Base-by-base conservation (phyloP, 495 filamentous ascomycete species). In the Podospora pseudocomata region DNA sequence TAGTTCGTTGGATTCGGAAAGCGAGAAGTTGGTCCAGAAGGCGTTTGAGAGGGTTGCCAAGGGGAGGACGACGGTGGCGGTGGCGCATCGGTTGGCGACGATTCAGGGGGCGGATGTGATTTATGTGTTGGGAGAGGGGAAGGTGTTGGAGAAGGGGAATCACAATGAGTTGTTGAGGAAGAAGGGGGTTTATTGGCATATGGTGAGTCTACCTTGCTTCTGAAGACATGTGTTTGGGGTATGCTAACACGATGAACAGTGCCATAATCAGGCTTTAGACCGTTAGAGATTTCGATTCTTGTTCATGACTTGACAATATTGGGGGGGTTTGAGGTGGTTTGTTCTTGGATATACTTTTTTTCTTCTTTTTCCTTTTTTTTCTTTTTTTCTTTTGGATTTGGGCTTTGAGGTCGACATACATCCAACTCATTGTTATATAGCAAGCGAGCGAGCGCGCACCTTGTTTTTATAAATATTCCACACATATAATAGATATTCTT, bases 1-100 rank as follows among this genome's bases (percentile, higher is more conserved):
- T 5, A 87, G 83, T 56, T 87, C 87, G n/a, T 79, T 94, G 53
- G 92, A 96, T 68, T 87, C 88, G 67, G 86, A 91, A 77, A 87
- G 85, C 19, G 91, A 95, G 80, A 84, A 84, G 71, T 77, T 90
- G 39, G 82, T 95, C 19, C 90, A 93, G 76, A 82, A 84, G 39
- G 90, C 89, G 2, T 83, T 94, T 63, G 87, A 89, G 68, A 77
- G 83, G 56, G 86, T 88, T 7, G 80, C 86, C 3, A 80, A 80
- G 67, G 83, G 82, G 23, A 77, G 89, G 65, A 95, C 89, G 0
- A 90, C 90, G 55, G 82, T 94, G 55, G 90, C 87, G 0, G 88
- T 94, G 63, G 92, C 92, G 9, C 87, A 90, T 72, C 77, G 85
- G 11, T 74, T 88, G 18, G 78, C 79, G 3, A 86, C 85, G 1